These are phyloP conservation scores for Edaphochlamys debaryana DNA, from an alignment of 139 green algal genomes.

Conservation along the genomic window DNA sequence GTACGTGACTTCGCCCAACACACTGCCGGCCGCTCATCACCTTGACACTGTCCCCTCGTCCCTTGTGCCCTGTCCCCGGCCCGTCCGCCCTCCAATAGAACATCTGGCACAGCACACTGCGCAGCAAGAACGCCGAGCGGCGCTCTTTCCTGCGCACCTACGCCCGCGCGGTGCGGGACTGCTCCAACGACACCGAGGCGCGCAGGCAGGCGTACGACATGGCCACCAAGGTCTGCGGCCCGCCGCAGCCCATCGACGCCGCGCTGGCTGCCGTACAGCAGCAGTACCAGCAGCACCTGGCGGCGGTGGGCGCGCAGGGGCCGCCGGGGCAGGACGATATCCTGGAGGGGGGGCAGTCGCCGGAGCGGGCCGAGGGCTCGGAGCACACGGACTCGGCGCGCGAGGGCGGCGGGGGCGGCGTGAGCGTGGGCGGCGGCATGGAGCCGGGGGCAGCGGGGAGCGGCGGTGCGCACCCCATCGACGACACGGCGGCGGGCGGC, in stretches of 20 bases:
- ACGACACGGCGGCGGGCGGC: no score
- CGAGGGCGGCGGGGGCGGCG: not conserved
- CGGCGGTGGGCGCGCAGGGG: not conserved
- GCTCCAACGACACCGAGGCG: conserved; percentile 13
- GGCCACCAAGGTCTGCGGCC: not conserved
- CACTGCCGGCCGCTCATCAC: no score
- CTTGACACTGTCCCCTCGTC: no score
- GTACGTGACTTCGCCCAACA: not conserved
- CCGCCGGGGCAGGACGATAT: not conserved
- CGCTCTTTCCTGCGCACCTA: conserved; percentile 39
- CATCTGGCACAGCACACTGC: conserved; percentile 15
- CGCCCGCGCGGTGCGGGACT: conserved; percentile 19
- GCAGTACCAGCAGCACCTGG: conserved; percentile 22
- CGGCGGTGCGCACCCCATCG: no score
- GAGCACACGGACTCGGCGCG: not conserved
- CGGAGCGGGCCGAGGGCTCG: not conserved
- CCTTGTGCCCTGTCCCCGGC: not conserved
- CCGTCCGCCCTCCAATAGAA: not conserved
- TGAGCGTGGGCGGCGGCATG: no score
- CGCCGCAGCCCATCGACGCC: conserved; percentile 11
- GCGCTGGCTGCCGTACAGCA: conserved; percentile 19
- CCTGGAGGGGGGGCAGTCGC: not conserved
- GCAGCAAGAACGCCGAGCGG: conserved; percentile 27
- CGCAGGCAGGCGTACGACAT: conserved; percentile 26
- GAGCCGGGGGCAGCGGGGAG: not conserved